Evolutionary conservation across 768 basidiomycete species (phyloP).

Genomic region (Mycena amicta): DNA sequence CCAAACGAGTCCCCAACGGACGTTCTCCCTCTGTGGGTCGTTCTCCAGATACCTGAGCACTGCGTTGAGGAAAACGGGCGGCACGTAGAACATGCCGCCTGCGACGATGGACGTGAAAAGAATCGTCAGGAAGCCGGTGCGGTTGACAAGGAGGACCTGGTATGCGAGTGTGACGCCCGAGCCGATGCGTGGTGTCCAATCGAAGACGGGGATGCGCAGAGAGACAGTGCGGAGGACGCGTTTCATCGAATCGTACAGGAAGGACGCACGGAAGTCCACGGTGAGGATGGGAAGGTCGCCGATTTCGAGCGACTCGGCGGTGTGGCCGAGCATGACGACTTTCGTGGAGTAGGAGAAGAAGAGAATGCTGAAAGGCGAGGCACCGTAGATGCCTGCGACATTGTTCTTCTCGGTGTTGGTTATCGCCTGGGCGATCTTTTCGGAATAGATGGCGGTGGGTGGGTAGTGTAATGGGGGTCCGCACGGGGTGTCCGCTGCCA

Average conservation of each 20-base stretch:
- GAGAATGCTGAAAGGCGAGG: constrained; percentile 60
- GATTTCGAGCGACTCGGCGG: constrained; percentile 72
- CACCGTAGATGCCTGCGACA: constrained; percentile 63
- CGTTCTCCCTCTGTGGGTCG: background rate
- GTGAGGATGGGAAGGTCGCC: constrained; percentile 85
- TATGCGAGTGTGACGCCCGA: constrained; percentile 69
- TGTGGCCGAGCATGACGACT: constrained; percentile 82
- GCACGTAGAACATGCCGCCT: constrained; percentile 66
- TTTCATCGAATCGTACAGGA: constrained; percentile 65
- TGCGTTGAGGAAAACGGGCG: constrained; percentile 54
- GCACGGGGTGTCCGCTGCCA: constrained; percentile 54
- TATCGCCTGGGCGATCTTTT: constrained; percentile 60
- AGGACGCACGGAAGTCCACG: constrained; percentile 65
- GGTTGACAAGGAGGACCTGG: constrained; percentile 61
- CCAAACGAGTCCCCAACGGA: constrained; percentile 2
- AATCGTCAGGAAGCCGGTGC: constrained; percentile 39
- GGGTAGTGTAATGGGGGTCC: constrained; percentile 80
- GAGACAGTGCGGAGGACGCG: constrained; percentile 49
- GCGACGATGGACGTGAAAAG: constrained; percentile 52
- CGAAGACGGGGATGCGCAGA: constrained; percentile 44
- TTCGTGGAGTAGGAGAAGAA: constrained; percentile 86
- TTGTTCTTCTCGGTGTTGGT: constrained; percentile 69
- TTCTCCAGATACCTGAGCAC: constrained; percentile 25
- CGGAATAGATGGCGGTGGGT: constrained; percentile 68
- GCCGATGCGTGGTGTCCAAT: constrained; percentile 61